Evolutionary conservation across 345 rosid species (phyloP).

Genomic region (Microcos paniculata): DNA sequence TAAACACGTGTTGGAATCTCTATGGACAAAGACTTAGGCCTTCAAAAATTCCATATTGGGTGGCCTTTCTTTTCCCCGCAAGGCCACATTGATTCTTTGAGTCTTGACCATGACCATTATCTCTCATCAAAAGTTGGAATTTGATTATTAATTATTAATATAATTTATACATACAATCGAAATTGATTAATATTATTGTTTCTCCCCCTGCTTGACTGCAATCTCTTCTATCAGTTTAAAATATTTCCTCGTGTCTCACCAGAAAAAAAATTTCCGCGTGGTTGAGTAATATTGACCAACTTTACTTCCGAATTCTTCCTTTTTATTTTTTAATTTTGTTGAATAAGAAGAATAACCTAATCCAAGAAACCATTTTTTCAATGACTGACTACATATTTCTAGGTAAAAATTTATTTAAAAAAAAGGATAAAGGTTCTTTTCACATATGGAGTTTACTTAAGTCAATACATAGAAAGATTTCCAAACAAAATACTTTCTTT

Average conservation of each 20-base stretch:
- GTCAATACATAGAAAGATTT: no score
- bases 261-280: no score
- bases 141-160: background rate
- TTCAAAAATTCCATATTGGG: constrained; percentile 24
- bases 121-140: background rate
- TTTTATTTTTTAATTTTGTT: no score
- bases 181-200: background rate
- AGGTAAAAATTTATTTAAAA: no score
- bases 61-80: constrained; percentile 12
- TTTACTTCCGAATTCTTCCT: background rate
- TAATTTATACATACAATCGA: no score
- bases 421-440: no score
- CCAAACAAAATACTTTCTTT: no score
- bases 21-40: background rate
- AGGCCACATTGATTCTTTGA: background rate
- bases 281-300: constrained; percentile 21
- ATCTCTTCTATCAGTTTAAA: background rate
- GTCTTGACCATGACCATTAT: background rate
- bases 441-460: no score
- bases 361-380: no score
- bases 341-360: background rate
- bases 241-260: no score
- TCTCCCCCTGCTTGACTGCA: background rate
- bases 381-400: no score
- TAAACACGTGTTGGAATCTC: constrained; percentile 23